phyloP scores from a whole-genome alignment of 305 asterid species.

The Caryopteris hybrid region DNA sequence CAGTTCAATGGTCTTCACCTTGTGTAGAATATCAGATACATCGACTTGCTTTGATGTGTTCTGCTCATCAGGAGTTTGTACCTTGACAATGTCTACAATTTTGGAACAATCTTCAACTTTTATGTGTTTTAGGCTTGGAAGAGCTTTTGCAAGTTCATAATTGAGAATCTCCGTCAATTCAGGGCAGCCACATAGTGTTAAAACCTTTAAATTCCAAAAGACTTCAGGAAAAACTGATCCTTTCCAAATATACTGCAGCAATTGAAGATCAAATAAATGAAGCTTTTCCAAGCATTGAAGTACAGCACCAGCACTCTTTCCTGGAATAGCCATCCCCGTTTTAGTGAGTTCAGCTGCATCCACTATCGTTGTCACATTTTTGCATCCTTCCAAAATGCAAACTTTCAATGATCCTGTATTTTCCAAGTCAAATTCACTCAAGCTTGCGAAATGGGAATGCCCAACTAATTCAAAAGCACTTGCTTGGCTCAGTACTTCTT shows the following conservation, averaged over 20 bases:
- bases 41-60: neutral
- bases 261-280: constrained; percentile 4
- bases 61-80: neutral
- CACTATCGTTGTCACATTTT: neutral
- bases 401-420: neutral
- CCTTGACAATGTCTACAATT: neutral
- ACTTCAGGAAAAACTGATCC: neutral
- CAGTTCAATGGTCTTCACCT: constrained; percentile 6
- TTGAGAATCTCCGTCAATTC: neutral
- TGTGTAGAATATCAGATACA: neutral
- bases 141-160: neutral
- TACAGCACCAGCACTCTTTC: neutral
- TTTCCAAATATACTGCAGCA: neutral
- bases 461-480: constrained; percentile 13
- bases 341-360: neutral
- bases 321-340: too few relatives aligned
- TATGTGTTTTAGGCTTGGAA: constrained; percentile 1
- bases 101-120: constrained; percentile 16
- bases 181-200: neutral
- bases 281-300: constrained; percentile 12
- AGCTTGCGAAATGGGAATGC: constrained; percentile 28
- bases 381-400: neutral
- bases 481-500: constrained; percentile 14
- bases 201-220: constrained; percentile 5
- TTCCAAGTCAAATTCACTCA: constrained; percentile 21